Conservation (phyloP, 805 yeast species). For the Hanseniaspora hatyaiensis region DNA sequence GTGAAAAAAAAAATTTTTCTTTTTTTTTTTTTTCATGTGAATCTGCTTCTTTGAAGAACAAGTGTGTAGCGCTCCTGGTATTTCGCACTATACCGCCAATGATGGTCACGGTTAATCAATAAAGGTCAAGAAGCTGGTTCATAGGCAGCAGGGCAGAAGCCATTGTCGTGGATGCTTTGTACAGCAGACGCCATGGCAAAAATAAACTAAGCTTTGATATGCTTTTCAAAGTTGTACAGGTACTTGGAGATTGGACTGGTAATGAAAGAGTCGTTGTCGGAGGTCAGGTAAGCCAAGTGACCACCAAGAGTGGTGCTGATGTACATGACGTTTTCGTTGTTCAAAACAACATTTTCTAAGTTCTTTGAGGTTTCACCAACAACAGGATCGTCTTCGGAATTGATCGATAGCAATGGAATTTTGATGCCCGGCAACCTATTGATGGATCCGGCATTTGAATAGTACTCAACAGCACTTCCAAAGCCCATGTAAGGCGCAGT, state of each 20-base stretch:
- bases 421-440: conserved; percentile 44
- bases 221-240: conserved; percentile 32
- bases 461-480: conserved; percentile 50
- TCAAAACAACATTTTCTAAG: conserved; percentile 32
- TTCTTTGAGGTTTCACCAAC: conserved; percentile 43
- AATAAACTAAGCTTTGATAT: conserved; percentile 19
- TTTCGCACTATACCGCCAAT: too few species aligned
- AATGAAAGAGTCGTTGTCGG: conserved; percentile 40
- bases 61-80: too few species aligned
- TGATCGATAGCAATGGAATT: conserved; percentile 52
- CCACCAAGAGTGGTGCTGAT: conserved; percentile 59
- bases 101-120: too few species aligned
- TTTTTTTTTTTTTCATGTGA: too few species aligned
- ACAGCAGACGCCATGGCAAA: too few species aligned
- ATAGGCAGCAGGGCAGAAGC: too few species aligned
- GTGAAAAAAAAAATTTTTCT: too few species aligned
- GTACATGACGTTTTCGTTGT: conserved; percentile 49
- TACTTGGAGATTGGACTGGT: conserved; percentile 33
- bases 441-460: conserved; percentile 52
- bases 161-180: too few species aligned
- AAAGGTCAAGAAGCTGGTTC: too few species aligned
- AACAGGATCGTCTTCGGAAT: conserved; percentile 59
- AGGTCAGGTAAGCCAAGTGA: conserved; percentile 46
- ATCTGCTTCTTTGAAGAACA: too few species aligned
- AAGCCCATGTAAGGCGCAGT: conserved; percentile 56